Percentiles rank a stretch among this genome's conserved stretches.
Evolutionary conservation across 257 asterid genomes (phyloP).

Genomic region (Penstemon eatonii): DNA sequence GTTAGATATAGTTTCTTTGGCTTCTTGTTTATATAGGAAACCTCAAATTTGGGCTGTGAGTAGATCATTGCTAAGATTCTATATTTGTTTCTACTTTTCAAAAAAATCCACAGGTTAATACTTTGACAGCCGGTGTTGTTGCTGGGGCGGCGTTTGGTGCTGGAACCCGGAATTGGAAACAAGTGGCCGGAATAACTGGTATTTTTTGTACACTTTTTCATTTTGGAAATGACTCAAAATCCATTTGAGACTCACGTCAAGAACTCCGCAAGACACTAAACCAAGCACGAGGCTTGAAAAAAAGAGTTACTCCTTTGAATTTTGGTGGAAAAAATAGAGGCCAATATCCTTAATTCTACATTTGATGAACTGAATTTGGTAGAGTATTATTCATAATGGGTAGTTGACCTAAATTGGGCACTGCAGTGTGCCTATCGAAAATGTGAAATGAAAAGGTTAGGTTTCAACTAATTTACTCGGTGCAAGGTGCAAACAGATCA

Average conservation of each 20-base stretch:
- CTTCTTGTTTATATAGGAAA: too few species aligned
- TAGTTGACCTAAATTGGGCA: slow-evolving; percentile 17
- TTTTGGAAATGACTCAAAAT: slow-evolving; percentile 44
- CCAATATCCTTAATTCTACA: not conserved
- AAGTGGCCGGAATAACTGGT: slow-evolving; percentile 71
- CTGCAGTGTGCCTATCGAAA: not conserved
- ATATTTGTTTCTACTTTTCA: not conserved
- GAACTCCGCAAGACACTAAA: not conserved
- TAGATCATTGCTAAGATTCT: slow-evolving; percentile 5
- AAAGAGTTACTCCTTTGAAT: not conserved
- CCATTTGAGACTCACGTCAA: slow-evolving; percentile 32
- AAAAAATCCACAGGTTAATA: slow-evolving; percentile 52
- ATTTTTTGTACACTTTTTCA: slow-evolving; percentile 57
- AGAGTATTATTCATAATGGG: not conserved
- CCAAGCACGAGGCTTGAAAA: too few species aligned
- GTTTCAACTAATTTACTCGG: slow-evolving; percentile 8
- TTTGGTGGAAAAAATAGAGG: not conserved
- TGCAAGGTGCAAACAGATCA: too few species aligned
- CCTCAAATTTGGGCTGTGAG: too few species aligned
- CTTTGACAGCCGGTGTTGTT: slow-evolving; percentile 69
- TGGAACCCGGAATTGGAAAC: slow-evolving; percentile 83
- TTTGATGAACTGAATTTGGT: not conserved
- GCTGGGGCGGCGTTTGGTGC: slow-evolving; percentile 84
- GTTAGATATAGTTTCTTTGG: too few species aligned
- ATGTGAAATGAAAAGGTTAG: too few species aligned